Evolutionary conservation across 352 stramenopile species (phyloP).

Genomic region (Blastocystis sp.): DNA sequence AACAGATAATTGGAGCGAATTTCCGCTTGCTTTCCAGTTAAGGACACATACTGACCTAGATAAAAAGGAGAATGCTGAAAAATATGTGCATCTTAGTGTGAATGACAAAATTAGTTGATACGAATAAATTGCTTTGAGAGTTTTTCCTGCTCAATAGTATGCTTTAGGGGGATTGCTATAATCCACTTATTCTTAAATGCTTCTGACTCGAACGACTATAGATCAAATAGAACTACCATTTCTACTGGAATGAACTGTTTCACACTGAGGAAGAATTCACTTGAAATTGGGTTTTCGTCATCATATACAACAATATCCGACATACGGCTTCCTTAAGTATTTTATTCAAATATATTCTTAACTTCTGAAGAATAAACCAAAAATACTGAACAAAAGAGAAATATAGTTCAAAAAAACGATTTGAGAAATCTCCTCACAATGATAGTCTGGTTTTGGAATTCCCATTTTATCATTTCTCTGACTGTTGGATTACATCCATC

Average conservation of each 20-base stretch:
- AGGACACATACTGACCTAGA: neutral
- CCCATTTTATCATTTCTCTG: neutral
- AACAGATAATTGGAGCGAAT: conserved; percentile 11
- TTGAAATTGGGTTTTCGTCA: neutral
- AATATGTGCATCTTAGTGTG: neutral
- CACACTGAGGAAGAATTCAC: neutral
- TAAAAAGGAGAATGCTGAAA: conserved; percentile 27
- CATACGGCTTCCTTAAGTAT: no score
- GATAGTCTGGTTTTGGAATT: neutral
- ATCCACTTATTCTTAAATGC: conserved; percentile 9
- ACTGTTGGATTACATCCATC: neutral
- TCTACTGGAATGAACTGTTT: neutral
- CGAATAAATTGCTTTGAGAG: neutral
- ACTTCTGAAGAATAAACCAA: no score
- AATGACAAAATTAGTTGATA: neutral
- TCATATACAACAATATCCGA: conserved; percentile 30
- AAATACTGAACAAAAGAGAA: neutral
- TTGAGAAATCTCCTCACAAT: neutral
- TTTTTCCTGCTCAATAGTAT: neutral
- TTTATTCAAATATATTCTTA: no score
- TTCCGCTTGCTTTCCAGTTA: conserved; percentile 8
- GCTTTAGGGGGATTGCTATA: neutral
- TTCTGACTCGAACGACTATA: neutral
- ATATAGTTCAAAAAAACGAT: neutral
- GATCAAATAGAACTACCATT: neutral